These are phyloP conservation scores for Scheffersomyces lignicola DNA, from an alignment of 1,139 yeast genomes.

Conservation along the genomic window DNA sequence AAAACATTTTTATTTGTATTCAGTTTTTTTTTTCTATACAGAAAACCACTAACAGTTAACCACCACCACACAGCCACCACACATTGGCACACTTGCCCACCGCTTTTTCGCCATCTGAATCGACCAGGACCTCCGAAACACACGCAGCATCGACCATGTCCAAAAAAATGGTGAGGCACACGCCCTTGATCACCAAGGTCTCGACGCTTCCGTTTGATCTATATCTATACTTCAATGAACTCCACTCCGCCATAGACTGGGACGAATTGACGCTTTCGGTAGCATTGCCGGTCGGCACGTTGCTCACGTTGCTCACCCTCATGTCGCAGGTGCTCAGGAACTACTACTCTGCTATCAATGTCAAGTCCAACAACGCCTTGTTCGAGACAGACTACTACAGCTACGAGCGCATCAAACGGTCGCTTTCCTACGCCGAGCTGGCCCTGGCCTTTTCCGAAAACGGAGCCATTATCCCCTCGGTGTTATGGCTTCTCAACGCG, in stretches of 20 bases:
- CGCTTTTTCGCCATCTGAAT: too few relatives aligned
- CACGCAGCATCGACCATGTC: too few relatives aligned
- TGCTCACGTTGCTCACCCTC: constrained; percentile 10
- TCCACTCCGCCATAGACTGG: constrained; percentile 62
- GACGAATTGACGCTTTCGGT: constrained; percentile 39
- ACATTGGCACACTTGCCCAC: too few relatives aligned
- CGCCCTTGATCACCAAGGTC: constrained; percentile 39
- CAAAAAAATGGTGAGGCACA: constrained; percentile 22
- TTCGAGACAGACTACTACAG: constrained; percentile 20
- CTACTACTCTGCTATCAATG: constrained; percentile 13
- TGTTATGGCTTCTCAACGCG: constrained; percentile 22
- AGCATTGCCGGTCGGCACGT: constrained; percentile 16
- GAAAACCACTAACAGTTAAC: too few relatives aligned
- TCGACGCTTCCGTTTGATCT: constrained; percentile 59
- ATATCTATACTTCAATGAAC: constrained; percentile 53
- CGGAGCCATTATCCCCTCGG: constrained; percentile 6
- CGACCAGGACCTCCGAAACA: too few relatives aligned
- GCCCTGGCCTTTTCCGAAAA: constrained; percentile 4
- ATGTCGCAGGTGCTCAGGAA: constrained; percentile 4
- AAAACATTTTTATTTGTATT: too few relatives aligned
- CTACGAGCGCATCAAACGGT: constrained; percentile 32
- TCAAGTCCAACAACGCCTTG: constrained; percentile 12
- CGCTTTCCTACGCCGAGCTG: not conserved
- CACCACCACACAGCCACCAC: too few relatives aligned
- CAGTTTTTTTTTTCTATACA: too few relatives aligned